Base-by-base conservation (phyloP, 495 filamentous ascomycete genomes). In the Daldinia decipiens region DNA sequence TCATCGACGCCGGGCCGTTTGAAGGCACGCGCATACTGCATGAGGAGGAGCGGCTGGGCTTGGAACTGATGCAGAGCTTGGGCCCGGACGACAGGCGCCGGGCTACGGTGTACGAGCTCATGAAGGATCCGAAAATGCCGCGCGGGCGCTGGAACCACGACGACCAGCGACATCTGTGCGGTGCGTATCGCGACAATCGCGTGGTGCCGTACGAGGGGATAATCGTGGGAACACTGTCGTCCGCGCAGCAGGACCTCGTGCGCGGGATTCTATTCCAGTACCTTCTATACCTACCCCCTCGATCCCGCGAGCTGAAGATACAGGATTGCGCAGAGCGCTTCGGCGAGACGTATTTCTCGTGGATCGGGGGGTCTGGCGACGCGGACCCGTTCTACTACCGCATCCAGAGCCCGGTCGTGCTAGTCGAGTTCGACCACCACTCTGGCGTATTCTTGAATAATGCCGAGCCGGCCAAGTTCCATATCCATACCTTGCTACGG, bases 361-460 rank as follows among this genome's bases (percentile, higher is more conserved):
- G 91, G 91, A 92, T 93, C 67, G 91, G 91, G 7, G 88, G 85
- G 0, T 87, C 77, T 64, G 87, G 83, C 5, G 84, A 92, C 52
- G 80, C 85, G 1, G 89, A 92, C 74, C 82, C 91, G 6, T 93
- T 92, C 72, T 93, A 94, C 73, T 94, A 88, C 71, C 84, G 91
- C 4, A 84, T 94, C 17, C 91, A 93, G 78, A 92, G 86, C 69
- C 90, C 91, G 0, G 89, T 93, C 1, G 79, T 92, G 13, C 78
- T 93, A 36, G 79, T 89, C 53, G 92, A 93, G 83, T 91, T 94
- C 76, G 92, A 94, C 74, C 90, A 92, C 73, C 92, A 94, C 74
- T 92, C 88, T 9, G 91, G 91, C 4, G 91, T 93, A 9, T 94
- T 92, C 69, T 79, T 94, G 77, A 87, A 85, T 1, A 94, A 93